Evolutionary conservation across 73 alveolate genomes (phyloP).

Genomic region (Diophrys appendiculata): DNA sequence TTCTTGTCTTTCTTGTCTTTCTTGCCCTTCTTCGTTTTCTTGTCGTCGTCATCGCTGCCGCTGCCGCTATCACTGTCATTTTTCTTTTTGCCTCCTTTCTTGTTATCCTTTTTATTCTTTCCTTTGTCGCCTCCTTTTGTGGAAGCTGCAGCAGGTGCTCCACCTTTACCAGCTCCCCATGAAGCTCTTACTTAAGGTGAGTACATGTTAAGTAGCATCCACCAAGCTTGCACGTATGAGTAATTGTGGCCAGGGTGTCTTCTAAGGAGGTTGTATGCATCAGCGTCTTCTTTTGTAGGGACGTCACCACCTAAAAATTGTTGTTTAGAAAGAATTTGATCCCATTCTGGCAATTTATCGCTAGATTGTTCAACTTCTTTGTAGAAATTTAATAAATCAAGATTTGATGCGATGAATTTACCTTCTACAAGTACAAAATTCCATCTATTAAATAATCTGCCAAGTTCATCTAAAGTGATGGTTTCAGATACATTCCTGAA

Average conservation of each 20-base stretch:
- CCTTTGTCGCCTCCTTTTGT: background rate
- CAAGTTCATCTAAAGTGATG: constrained; percentile 13
- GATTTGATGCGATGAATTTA: constrained; percentile 29
- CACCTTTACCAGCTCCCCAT: background rate
- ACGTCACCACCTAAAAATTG: background rate
- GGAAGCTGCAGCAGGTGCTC: background rate
- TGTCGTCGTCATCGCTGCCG: too few species aligned
- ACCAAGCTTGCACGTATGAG: background rate
- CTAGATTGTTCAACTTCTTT: constrained; percentile 13
- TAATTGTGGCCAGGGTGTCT: background rate
- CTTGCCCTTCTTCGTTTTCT: constrained; percentile 9
- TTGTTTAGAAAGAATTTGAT: background rate
- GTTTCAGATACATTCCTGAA: background rate
- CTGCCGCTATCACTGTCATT: too few species aligned
- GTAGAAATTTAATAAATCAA: constrained; percentile 41
- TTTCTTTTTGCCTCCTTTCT: background rate
- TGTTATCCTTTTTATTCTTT: background rate
- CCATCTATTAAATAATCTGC: constrained; percentile 39
- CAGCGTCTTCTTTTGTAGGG: background rate
- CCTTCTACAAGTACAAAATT: constrained; percentile 35
- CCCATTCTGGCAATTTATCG: background rate
- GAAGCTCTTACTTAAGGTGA: background rate
- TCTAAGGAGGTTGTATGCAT: background rate
- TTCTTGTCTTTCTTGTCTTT: constrained; percentile 15
- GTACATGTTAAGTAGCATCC: background rate